Conservation (phyloP, 495 filamentous ascomycete species). For the Penicillium antarcticum region DNA sequence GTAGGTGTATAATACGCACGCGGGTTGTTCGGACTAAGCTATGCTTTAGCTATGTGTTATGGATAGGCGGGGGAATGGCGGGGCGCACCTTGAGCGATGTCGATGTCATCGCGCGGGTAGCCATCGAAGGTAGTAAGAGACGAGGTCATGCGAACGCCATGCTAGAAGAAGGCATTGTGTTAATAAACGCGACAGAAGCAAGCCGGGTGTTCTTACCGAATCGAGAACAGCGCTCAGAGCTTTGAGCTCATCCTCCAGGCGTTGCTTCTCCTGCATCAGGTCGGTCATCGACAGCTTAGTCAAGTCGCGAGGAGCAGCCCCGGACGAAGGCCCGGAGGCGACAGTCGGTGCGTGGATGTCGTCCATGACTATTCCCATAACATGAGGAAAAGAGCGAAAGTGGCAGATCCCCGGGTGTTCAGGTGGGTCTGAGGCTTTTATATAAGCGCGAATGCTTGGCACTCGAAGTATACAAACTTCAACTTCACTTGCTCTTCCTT, state of each 20-base stretch:
- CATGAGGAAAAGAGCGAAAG: constrained; percentile 17
- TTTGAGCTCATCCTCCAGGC: constrained; percentile 78
- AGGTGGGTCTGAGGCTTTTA: constrained; percentile 20
- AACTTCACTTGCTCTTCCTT: background rate
- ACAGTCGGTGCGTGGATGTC: constrained; percentile 73
- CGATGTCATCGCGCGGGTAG: constrained; percentile 88
- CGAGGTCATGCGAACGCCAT: constrained; percentile 91
- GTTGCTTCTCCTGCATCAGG: constrained; percentile 71
- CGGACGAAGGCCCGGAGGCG: constrained; percentile 66
- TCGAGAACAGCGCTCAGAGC: constrained; percentile 81
- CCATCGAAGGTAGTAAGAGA: constrained; percentile 85
- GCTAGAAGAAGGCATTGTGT: constrained; percentile 48
- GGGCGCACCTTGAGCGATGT: constrained; percentile 84
- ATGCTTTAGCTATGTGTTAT: constrained; percentile 14
- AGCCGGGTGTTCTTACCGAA: constrained; percentile 57
- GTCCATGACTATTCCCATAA: constrained; percentile 57
- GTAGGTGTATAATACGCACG: constrained; percentile 80
- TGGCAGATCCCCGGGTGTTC: constrained; percentile 5
- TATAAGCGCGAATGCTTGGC: constrained; percentile 21
- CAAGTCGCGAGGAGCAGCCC: constrained; percentile 50
- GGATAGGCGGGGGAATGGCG: background rate
- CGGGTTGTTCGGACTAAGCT: constrained; percentile 79
- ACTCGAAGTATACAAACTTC: background rate
- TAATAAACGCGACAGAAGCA: constrained; percentile 3
- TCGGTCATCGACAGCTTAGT: constrained; percentile 59